phyloP scores from a whole-genome alignment of 139 green algal species.

The Marvania coccoides region DNA sequence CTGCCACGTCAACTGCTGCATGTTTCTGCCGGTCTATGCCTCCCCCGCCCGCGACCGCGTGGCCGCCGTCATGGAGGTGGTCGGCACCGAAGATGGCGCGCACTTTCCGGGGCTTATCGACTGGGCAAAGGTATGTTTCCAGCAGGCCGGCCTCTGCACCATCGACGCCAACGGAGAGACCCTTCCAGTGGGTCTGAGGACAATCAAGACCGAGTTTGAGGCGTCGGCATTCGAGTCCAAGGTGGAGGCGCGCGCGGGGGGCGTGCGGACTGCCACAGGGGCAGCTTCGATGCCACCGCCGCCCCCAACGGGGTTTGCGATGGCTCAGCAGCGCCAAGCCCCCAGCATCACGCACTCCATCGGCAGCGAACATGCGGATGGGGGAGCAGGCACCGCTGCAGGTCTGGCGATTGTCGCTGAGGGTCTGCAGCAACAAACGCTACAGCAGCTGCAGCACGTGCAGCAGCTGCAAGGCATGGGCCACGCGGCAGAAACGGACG shows the following conservation, averaged over 20 bases:
- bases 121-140: neutral
- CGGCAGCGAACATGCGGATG: too few relatives aligned
- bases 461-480: constrained; percentile 5
- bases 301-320: neutral
- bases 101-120: constrained; percentile 50
- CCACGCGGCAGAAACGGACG: constrained; percentile 2
- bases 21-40: constrained; percentile 62
- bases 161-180: constrained; percentile 27
- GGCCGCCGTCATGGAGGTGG: constrained; percentile 70
- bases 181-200: constrained; percentile 35
- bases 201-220: constrained; percentile 10
- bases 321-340: neutral
- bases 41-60: constrained; percentile 19
- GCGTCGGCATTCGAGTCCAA: constrained; percentile 22
- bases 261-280: neutral
- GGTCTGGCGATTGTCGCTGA: neutral
- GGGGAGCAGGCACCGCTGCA: neutral
- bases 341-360: neutral
- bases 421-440: neutral
- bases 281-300: neutral
- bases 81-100: constrained; percentile 55
- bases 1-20: constrained; percentile 60
- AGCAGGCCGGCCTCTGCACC: constrained; percentile 45
- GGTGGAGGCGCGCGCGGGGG: neutral
- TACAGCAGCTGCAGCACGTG: constrained; percentile 2